Conservation (phyloP, 2,329 filamentous ascomycete species). For the Alternaria ethzedia region DNA sequence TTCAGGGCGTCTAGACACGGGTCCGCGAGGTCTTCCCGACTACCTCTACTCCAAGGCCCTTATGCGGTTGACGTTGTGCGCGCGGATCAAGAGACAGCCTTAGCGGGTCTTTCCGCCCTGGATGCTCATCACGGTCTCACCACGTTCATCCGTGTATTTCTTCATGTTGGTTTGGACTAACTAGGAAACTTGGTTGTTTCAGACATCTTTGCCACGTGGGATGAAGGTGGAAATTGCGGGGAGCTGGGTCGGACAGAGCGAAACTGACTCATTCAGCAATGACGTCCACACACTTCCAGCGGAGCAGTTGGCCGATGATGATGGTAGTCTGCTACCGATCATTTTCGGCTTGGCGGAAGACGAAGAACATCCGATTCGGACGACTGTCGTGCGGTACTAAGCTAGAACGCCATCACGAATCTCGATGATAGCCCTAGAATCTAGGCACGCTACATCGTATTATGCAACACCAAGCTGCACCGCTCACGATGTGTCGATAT, state of each 20-base stretch:
- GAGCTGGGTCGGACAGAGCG: not conserved
- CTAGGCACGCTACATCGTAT: not conserved
- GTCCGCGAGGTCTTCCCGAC: not conserved
- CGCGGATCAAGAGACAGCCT: conserved; percentile 1
- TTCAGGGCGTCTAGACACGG: not conserved
- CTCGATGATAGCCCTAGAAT: not conserved
- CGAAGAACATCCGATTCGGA: not conserved
- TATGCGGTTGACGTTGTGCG: not conserved
- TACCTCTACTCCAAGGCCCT: not conserved
- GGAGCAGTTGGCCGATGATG: not conserved
- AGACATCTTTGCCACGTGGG: not conserved
- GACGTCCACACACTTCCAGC: not conserved
- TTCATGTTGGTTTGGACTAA: not conserved
- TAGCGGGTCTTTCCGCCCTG: not conserved
- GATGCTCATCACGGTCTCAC: not conserved
- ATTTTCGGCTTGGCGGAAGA: not conserved
- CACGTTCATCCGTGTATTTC: not conserved
- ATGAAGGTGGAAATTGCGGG: conserved; percentile 1
- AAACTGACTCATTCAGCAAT: not conserved
- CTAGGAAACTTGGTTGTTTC: conserved; percentile 1
- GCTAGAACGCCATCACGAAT: not conserved
- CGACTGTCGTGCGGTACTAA: not conserved
- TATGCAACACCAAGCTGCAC: not conserved
- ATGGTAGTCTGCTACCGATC: not conserved
- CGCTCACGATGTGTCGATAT: not conserved